A percentile compares a stretch with the other conserved stretches of the same genome.
These are phyloP conservation scores for Hemileia vastatrix DNA, from an alignment of 1,284 basidiomycete genomes.

Conservation along the genomic window DNA sequence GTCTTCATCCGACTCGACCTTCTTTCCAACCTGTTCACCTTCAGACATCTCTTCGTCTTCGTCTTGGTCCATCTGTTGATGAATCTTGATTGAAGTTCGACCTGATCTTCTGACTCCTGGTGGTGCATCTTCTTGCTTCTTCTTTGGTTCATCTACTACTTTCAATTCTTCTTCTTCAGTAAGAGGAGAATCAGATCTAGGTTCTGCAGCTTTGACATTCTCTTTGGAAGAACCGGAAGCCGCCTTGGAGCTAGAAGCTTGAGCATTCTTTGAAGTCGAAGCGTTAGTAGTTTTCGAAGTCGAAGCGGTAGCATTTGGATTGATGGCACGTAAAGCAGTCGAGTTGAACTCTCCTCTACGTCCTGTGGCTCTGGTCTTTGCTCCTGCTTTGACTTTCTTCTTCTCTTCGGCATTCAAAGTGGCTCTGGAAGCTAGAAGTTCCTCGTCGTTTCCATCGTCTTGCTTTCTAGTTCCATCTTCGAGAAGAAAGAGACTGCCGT, in stretches of 20 bases:
- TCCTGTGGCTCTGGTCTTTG: neutral
- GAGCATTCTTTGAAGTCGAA: neutral
- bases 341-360: neutral
- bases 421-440: neutral
- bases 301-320: neutral
- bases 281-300: neutral
- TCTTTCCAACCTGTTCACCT: neutral
- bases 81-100: neutral
- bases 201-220: neutral
- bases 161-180: neutral
- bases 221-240: neutral
- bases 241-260: no score
- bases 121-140: neutral
- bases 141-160: neutral
- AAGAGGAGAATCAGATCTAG: neutral
- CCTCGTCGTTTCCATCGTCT: neutral
- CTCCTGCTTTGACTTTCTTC: neutral
- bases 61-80: no score
- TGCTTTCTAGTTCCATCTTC: neutral
- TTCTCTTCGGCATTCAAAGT: neutral
- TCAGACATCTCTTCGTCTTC: neutral
- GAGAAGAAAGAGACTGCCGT: neutral
- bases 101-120: neutral
- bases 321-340: neutral
- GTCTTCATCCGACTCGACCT: neutral